Evolutionary conservation across 164 flowering plant species (phyloP).

Genomic region (Berberis thunbergii): DNA sequence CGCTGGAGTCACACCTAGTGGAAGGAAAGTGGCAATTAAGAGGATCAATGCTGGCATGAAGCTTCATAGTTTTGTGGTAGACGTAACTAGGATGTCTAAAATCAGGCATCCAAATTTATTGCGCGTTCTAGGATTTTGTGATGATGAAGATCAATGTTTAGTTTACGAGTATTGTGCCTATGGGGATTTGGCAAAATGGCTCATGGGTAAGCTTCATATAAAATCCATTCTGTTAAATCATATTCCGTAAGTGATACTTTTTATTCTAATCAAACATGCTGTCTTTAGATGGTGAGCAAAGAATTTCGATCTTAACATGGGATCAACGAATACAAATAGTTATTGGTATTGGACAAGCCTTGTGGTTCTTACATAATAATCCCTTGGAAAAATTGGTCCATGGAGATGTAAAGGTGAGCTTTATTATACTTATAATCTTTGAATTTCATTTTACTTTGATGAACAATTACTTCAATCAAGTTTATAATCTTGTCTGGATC

Average conservation of each 20-base stretch:
- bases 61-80: slow-evolving; percentile 6
- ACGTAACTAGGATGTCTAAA: slow-evolving; percentile 12
- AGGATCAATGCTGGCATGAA: slow-evolving; percentile 11
- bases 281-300: not conserved
- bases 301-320: slow-evolving; percentile 13
- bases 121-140: slow-evolving; percentile 16
- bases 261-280: too few relatives aligned
- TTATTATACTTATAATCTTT: too few relatives aligned
- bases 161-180: slow-evolving; percentile 22
- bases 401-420: slow-evolving; percentile 17
- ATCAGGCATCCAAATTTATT: slow-evolving; percentile 23
- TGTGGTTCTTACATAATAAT: slow-evolving; percentile 19
- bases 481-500: not conserved
- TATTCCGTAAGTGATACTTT: too few relatives aligned
- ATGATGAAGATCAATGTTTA: slow-evolving; percentile 16
- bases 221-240: too few relatives aligned
- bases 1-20: slow-evolving; percentile 21
- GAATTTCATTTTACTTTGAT: not conserved
- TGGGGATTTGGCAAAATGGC: slow-evolving; percentile 16
- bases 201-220: not conserved
- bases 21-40: slow-evolving; percentile 18
- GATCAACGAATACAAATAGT: slow-evolving; percentile 15
- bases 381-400: slow-evolving; percentile 15
- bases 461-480: too few relatives aligned
- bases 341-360: slow-evolving; percentile 13